Conservation (phyloP, 768 basidiomycete genomes). For the Pisolithus tinctorius region DNA sequence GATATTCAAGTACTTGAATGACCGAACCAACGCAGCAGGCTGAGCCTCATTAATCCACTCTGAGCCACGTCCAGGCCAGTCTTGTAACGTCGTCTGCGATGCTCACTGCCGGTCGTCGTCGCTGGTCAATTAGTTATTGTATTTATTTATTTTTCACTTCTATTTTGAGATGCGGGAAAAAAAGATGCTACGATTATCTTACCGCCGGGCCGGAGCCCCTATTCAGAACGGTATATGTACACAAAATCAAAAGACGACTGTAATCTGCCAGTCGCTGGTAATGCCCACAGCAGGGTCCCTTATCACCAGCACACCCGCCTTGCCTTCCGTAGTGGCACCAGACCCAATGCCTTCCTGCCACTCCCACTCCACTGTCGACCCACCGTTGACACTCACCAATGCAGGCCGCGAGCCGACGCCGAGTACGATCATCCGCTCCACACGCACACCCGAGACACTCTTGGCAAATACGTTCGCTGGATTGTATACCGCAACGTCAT, state of each 20-base stretch:
- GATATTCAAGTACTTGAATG: not conserved
- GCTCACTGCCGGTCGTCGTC: no score
- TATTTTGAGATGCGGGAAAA: not conserved
- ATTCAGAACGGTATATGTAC: not conserved
- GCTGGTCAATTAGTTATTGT: no score
- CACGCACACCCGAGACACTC: slow-evolving; percentile 55
- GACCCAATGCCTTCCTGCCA: slow-evolving; percentile 43
- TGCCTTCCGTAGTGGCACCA: slow-evolving; percentile 50
- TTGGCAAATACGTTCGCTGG: slow-evolving; percentile 62
- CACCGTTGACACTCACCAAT: slow-evolving; percentile 43
- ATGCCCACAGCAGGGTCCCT: slow-evolving; percentile 64
- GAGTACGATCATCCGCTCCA: slow-evolving; percentile 77
- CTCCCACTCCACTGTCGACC: slow-evolving; percentile 11
- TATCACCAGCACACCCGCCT: slow-evolving; percentile 64
- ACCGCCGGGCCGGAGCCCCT: not conserved
- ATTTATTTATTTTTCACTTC: not conserved
- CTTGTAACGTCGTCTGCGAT: not conserved
- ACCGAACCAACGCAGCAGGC: not conserved
- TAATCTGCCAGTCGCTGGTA: slow-evolving; percentile 59
- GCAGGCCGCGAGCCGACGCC: slow-evolving; percentile 62
- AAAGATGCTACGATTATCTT: not conserved
- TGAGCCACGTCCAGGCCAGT: not conserved
- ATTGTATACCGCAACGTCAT: slow-evolving; percentile 43
- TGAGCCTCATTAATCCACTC: not conserved
- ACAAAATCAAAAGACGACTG: slow-evolving; percentile 18